phyloP scores from a whole-genome alignment of 2,329 filamentous ascomycete species.

The Dichotomopilus funicola region DNA sequence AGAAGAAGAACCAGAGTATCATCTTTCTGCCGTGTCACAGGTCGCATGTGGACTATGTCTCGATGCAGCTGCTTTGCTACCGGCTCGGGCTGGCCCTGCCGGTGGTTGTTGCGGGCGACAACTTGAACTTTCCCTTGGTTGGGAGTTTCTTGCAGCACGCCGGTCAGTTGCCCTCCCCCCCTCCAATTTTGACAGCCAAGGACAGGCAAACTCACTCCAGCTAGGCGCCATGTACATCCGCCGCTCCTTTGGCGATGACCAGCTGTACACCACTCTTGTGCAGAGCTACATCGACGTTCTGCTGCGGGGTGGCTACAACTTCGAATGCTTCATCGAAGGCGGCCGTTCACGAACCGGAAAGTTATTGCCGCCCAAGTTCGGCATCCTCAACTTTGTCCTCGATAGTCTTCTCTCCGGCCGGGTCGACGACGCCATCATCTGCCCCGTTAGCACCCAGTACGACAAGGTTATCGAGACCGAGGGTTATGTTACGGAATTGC shows the following conservation, averaged over 20 bases:
- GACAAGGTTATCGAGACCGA: slow-evolving; percentile 99
- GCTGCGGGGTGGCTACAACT: slow-evolving; percentile 83
- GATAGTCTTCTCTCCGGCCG: slow-evolving; percentile 84
- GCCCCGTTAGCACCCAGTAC: slow-evolving; percentile 94
- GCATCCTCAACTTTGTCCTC: slow-evolving; percentile 84
- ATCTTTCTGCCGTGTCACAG: slow-evolving; percentile 93
- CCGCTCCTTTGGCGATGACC: slow-evolving; percentile 84
- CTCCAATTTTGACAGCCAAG: not conserved
- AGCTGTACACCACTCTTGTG: slow-evolving; percentile 84
- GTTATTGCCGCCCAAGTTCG: slow-evolving; percentile 88
- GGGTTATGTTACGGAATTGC: slow-evolving; percentile 88
- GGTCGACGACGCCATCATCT: slow-evolving; percentile 86
- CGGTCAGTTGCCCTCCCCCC: slow-evolving; percentile 30
- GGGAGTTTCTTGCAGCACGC: slow-evolving; percentile 89
- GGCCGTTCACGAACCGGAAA: slow-evolving; percentile 91
- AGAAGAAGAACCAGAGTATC: slow-evolving; percentile 85
- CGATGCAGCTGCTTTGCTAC: slow-evolving; percentile 91
- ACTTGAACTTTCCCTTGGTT: slow-evolving; percentile 87
- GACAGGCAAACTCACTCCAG: not conserved
- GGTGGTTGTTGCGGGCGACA: slow-evolving; percentile 90
- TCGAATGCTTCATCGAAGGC: slow-evolving; percentile 97
- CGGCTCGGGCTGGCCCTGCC: slow-evolving; percentile 82
- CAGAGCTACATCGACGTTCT: slow-evolving; percentile 94
- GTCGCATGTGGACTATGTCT: slow-evolving; percentile 94
- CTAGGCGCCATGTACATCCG: slow-evolving; percentile 86